Evolutionary conservation across 495 filamentous ascomycete species (phyloP), one percentile per base, ranked within the genome.

Genomic region (Penicillium paxilli): DNA sequence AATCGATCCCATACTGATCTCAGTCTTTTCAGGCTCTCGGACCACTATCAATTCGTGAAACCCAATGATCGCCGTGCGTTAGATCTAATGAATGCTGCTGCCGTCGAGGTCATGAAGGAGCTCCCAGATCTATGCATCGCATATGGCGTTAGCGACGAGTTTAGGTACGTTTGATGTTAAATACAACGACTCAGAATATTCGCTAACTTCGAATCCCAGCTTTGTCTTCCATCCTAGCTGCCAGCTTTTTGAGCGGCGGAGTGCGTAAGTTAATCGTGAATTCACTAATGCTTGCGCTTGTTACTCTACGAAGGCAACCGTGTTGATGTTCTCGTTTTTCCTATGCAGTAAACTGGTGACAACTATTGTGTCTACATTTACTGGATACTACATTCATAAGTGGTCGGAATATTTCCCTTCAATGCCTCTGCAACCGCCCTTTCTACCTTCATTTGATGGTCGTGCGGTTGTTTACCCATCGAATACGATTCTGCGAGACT

Each of bases 121-220:
- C 68, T 97, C 2, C 86, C 89, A 10, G 93, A 98, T 65, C 82
- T 97, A 30, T 80, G 83, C 11, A 84, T 97, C 58, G 91, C 87
- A 1, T 98, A 97, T 58, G 94, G 94, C 6, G 84, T 94, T 47
- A 96, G 91, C 62, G 94, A 98, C 65, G 94, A 98, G 67, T 98
- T 84, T 65, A 94, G 90, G 90, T 87, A 67, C 45, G 59, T 57
- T 19, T 16, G 19, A 14, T 16, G 54, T 11, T 9, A 45, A 5
- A 42, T 38, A n/a, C 22, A 1, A n/a, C n/a, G n/a, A 23, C 16
- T 5, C 41, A 4, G 48, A 35, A n/a, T 24, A 10, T 38, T 14
- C 26, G 16, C 12, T 45, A 12, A 22, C 12, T n/a, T n/a, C 3
- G 28, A 32, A 33, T 16, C 9, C 20, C 20, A 95, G 91, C 63